Conservation (phyloP, 176 grass and related monocot genomes). For the Dactylis glomerata region DNA sequence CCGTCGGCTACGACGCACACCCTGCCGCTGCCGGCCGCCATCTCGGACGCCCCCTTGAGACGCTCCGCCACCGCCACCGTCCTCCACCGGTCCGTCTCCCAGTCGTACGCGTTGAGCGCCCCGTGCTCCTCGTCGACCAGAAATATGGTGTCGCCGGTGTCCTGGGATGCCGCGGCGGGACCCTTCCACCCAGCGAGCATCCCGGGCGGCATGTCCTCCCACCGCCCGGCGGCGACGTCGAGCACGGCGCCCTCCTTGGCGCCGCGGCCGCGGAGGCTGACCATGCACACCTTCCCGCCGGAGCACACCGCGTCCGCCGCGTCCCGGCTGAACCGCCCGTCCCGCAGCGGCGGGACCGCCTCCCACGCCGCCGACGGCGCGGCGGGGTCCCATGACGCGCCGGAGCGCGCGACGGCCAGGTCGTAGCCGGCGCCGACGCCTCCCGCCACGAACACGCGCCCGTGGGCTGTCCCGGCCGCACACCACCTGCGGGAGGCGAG, state of each 20-base stretch:
- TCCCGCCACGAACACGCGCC: constrained; percentile 59
- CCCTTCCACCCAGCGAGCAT: constrained; percentile 79
- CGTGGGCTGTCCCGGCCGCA: constrained; percentile 39
- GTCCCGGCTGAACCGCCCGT: constrained; percentile 75
- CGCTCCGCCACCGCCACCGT: constrained; percentile 37
- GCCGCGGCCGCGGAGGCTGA: constrained; percentile 55
- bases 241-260: constrained; percentile 68
- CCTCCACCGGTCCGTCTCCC: constrained; percentile 49
- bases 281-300: constrained; percentile 79
- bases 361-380: constrained; percentile 40
- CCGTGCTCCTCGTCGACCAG: constrained; percentile 61
- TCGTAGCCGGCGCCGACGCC: constrained; percentile 61
- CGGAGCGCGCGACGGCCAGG: constrained; percentile 43
- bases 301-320: constrained; percentile 59
- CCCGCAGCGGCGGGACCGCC: constrained; percentile 51
- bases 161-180: constrained; percentile 25
- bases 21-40: constrained; percentile 41
- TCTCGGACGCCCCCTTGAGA: constrained; percentile 58
- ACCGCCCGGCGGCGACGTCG: constrained; percentile 33
- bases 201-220: constrained; percentile 86
- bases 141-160: constrained; percentile 34
- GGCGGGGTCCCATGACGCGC: constrained; percentile 49
- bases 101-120: constrained; percentile 49
- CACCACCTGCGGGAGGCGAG: constrained; percentile 84
- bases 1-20: constrained; percentile 46